These are phyloP conservation scores for Linnemannia exigua DNA, from an alignment of 192 early-diverging fungal species.

Conservation along the genomic window DNA sequence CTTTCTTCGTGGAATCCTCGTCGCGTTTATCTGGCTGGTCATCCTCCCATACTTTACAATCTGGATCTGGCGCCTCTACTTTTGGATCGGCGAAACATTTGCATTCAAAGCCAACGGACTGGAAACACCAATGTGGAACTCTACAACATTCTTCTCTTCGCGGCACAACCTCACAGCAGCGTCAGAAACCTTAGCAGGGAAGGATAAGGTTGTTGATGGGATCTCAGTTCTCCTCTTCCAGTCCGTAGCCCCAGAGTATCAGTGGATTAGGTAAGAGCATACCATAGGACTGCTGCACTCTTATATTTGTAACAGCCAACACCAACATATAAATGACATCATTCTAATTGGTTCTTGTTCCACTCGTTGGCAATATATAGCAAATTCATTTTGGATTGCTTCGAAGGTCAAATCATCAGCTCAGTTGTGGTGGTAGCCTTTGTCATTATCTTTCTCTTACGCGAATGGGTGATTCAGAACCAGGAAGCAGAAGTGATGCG, in stretches of 20 bases:
- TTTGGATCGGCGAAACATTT: conserved; percentile 79
- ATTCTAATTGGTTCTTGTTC: neutral
- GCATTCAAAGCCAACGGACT: conserved; percentile 54
- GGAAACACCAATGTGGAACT: conserved; percentile 41
- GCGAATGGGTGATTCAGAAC: conserved; percentile 89
- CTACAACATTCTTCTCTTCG: conserved; percentile 27
- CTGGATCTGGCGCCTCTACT: conserved; percentile 90
- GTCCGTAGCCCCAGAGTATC: conserved; percentile 27
- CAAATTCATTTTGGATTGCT: conserved; percentile 72
- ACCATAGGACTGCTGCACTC: neutral
- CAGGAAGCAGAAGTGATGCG: conserved; percentile 12
- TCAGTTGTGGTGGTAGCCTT: conserved; percentile 82
- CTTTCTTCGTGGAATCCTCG: conserved; percentile 71
- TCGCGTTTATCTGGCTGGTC: conserved; percentile 83
- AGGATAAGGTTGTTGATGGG: conserved; percentile 10
- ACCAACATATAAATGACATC: neutral
- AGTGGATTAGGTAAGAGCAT: conserved; percentile 39
- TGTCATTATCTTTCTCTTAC: conserved; percentile 81
- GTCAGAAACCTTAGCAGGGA: neutral
- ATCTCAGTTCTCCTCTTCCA: conserved; percentile 19
- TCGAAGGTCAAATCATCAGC: conserved; percentile 91
- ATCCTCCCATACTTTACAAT: conserved; percentile 85
- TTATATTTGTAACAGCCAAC: neutral
- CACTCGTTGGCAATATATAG: conserved; percentile 12
- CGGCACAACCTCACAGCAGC: conserved; percentile 30